Evolutionary conservation across 2,329 filamentous ascomycete species (phyloP), one percentile per base, ranked within the genome.

Genomic region (Microdochium bolleyi): DNA sequence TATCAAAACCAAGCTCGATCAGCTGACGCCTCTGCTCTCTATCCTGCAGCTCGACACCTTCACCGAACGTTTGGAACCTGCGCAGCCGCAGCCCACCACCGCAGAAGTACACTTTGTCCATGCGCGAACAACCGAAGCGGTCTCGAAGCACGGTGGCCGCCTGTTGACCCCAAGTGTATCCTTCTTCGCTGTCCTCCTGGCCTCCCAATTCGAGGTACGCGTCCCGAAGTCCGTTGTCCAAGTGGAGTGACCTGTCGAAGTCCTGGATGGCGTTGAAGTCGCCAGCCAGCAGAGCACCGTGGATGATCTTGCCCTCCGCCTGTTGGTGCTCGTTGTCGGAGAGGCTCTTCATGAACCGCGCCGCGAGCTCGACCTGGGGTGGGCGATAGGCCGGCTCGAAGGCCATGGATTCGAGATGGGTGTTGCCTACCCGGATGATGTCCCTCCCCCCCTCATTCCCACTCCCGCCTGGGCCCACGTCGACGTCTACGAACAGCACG

Each of bases 161-260:
- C 66, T 81, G 78, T 56, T 78, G 73, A 0, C 79, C 79, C 79
- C 79, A 82, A 0, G 79, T 82, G 56, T 73, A 76, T 0, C 74
- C 77, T 3, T 72, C 68, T 1, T 74, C 71, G 48, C 64, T 68
- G 44, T 73, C 72, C 54, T 80, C 78, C 2, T 58, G 48, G 0
- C 77, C 77, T 2, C 76, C 77, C 11, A 71, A 65, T 50, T 71
- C 69, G 3, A 82, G 67, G 58, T 75, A 82, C 0, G 74, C 73
- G 59, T 82, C 79, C n/a, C 65, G 63, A 1, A 82, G 70, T 0
- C 62, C 62, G 53, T 79, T 75, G 1, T 75, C 72, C 9, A 56
- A 56, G 51, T 78, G 75, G 10, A 79, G 62, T 0, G 64, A 68
- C 14, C 62, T 57, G 60, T 82, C 79, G 54, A 77, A 79, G 0